phyloP scores from a whole-genome alignment of 2,329 filamentous ascomycete genomes.

The Aspergillus nomiae region DNA sequence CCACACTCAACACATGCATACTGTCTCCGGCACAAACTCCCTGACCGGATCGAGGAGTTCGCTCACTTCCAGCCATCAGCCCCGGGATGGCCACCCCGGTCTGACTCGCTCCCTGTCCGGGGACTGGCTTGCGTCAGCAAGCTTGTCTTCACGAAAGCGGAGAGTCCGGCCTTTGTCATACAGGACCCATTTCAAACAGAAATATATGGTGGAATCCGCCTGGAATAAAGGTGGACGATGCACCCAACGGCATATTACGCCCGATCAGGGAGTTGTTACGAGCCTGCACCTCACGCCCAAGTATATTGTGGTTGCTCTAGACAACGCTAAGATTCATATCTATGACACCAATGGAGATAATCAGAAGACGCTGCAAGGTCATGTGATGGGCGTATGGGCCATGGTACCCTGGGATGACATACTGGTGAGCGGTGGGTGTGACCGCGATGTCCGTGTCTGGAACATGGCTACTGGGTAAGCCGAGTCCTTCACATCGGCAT shows the following conservation, averaged over 20 bases:
- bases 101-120: conserved; percentile 42
- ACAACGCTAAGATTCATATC: conserved; percentile 98
- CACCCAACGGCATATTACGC: conserved; percentile 84
- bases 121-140: conserved; percentile 34
- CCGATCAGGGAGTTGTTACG: conserved; percentile 95
- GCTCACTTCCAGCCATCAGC: conserved; percentile 31
- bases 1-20: conserved; percentile 28
- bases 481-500: conserved; percentile 2
- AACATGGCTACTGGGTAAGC: conserved; percentile 85
- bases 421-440: conserved; percentile 92
- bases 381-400: conserved; percentile 99
- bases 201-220: conserved; percentile 94
- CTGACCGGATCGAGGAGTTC: conserved; percentile 27
- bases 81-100: conserved; percentile 52
- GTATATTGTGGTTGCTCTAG: conserved; percentile 95
- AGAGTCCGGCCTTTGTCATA: conserved; percentile 76
- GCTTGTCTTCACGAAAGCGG: conserved; percentile 40
- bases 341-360: conserved; percentile 90
- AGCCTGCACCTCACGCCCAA: conserved; percentile 91
- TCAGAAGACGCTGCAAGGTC: conserved; percentile 85
- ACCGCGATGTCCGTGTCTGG: conserved; percentile 96
- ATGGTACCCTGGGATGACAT: conserved; percentile 98
- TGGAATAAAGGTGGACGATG: conserved; percentile 91
- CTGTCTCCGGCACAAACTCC: conserved; percentile 22
- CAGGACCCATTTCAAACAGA: conserved; percentile 95